Evolutionary conservation across 2,329 filamentous ascomycete genomes (phyloP), one percentile per base, ranked within the genome.

Genomic region (Penicillium sp.): DNA sequence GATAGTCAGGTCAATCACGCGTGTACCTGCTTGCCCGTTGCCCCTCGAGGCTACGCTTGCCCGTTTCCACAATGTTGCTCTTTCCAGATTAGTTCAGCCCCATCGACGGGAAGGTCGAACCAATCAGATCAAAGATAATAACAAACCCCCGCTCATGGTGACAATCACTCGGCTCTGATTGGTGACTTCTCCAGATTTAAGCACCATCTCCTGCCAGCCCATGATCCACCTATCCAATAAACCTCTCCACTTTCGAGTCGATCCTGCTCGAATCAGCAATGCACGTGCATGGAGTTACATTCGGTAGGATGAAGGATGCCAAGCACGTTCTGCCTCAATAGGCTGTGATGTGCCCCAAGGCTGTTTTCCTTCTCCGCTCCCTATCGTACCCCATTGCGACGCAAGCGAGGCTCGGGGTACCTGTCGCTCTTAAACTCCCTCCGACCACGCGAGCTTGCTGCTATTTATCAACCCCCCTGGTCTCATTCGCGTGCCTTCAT

Each of bases 271-370:
- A 64, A 64, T 64, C 60, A 64, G 62, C 39, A 31, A 40, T 52
- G 55, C 62, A 64, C 62, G 62, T 64, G 62, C 55, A 39, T 52
- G 50, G 16, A 11, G 48, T 55, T 52, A 36, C 54, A 52, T 54
- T 55, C 26, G 40, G 23, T 42, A 36, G 44, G 36, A 51, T 46
- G 40, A 37, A 24, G 28, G 24, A 10, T 31, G 59, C 61, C 59
- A 61, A 58, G 63, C 63, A 65, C 63, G 63, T 63, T 64, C 52
- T 55, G 26, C 49, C 54, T 60, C 47, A 47, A 63, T 54, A 55
- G 61, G 54, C 51, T 58, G 49, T 53, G 52, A 55, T 55, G 37
- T 28, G 43, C 33, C 37, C 16, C 24, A 45, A 45, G 42, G 31
- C 42, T 45, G 28, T 48, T 49, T n/a, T n/a, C n/a, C n/a, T n/a